Conservation (phyloP, 2,329 filamentous ascomycete genomes). For the Blastomyces parvus region DNA sequence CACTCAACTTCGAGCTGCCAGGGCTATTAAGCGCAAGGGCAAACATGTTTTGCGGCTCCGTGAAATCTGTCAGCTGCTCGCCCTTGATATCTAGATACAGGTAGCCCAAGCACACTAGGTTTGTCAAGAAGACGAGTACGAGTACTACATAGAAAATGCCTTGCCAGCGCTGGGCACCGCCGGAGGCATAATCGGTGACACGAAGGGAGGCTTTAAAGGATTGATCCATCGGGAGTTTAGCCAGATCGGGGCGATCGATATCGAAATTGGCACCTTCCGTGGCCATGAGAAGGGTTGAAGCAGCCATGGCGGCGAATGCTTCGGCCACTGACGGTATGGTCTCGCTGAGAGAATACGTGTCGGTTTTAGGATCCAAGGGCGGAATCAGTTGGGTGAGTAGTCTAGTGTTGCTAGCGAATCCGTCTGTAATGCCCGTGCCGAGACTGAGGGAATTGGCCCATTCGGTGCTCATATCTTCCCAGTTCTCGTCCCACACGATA, state of each 20-base stretch:
- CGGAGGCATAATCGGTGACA: conserved; percentile 61
- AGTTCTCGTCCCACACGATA: conserved; percentile 37
- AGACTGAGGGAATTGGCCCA: conserved; percentile 51
- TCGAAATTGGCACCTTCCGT: conserved; percentile 51
- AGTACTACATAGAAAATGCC: conserved; percentile 59
- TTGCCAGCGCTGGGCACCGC: conserved; percentile 53
- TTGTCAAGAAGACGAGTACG: conserved; percentile 55
- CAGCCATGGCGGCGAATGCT: conserved; percentile 59
- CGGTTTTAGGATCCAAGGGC: conserved; percentile 20
- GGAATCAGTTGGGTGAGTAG: conserved; percentile 50
- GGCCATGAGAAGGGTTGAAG: conserved; percentile 55
- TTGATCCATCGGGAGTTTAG: conserved; percentile 11
- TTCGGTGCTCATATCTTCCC: conserved; percentile 45
- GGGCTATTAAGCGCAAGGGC: conserved; percentile 59
- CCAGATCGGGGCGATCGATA: conserved; percentile 40
- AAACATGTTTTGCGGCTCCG: conserved; percentile 67
- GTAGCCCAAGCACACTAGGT: conserved; percentile 56
- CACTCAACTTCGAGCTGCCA: conserved; percentile 42
- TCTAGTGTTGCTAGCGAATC: conserved; percentile 50
- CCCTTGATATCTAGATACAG: conserved; percentile 45
- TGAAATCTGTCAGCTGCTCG: conserved; percentile 66
- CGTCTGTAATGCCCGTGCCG: conserved; percentile 46
- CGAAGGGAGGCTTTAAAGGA: conserved; percentile 55
- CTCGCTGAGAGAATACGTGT: conserved; percentile 36
- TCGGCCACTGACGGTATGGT: conserved; percentile 61